A percentile compares a stretch with the other conserved stretches of the same genome.
These are phyloP conservation scores for Streptanthus diversifolius DNA, from an alignment of 345 rosid species.

Conservation along the genomic window DNA sequence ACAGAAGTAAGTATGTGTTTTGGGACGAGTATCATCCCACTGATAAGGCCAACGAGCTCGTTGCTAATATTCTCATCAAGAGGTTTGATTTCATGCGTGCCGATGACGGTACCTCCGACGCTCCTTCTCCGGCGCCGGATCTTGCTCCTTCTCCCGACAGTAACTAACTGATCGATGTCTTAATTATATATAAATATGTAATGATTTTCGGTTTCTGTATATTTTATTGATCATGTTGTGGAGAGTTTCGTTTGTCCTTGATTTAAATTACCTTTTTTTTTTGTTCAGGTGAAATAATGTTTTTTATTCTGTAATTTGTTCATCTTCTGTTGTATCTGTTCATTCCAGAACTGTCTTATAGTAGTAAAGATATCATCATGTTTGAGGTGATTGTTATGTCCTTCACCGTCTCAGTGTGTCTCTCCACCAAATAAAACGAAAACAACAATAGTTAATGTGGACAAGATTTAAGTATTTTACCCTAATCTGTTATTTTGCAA, in stretches of 20 bases:
- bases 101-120: constrained; percentile 30
- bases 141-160: constrained; percentile 39
- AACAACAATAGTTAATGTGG: neutral
- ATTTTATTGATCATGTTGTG: constrained; percentile 18
- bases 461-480: neutral
- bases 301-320: neutral
- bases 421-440: constrained; percentile 23
- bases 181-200: neutral
- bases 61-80: constrained; percentile 77
- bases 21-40: constrained; percentile 99
- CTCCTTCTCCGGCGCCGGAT: constrained; percentile 49
- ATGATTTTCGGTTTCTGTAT: neutral
- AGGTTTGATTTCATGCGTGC: constrained; percentile 53
- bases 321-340: neutral
- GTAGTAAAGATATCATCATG: constrained; percentile 11
- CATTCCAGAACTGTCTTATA: constrained; percentile 1
- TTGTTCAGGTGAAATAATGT: constrained; percentile 10
- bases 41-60: constrained; percentile 68
- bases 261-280: neutral
- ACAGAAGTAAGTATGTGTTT: constrained; percentile 84
- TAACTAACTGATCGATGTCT: neutral
- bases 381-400: constrained; percentile 24
- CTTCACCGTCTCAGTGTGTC: constrained; percentile 26
- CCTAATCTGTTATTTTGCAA: too few species aligned
- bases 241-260: constrained; percentile 9